Evolutionary conservation across 805 yeast species (phyloP).

Genomic region (Saccharomycopsis olivae): DNA sequence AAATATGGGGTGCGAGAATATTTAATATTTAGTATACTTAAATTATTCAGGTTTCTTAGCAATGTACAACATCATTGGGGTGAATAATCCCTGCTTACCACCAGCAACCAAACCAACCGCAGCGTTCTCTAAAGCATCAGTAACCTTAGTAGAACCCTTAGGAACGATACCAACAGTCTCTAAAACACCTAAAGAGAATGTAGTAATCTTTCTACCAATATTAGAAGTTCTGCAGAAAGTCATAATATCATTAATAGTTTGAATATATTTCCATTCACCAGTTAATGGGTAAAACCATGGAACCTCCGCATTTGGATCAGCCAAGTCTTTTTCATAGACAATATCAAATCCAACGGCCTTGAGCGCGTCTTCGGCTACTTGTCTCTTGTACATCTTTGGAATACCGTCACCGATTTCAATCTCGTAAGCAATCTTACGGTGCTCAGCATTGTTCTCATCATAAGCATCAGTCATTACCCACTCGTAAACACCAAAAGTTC

Average conservation of each 20-base stretch:
- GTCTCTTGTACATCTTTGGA: slow-evolving; percentile 85
- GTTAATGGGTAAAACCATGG: slow-evolving; percentile 98
- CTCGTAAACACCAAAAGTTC: slow-evolving; percentile 94
- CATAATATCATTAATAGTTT: slow-evolving; percentile 62
- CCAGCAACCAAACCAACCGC: slow-evolving; percentile 92
- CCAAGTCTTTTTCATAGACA: slow-evolving; percentile 68
- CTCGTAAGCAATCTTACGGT: slow-evolving; percentile 91
- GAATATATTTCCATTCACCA: slow-evolving; percentile 87
- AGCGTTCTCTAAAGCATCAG: slow-evolving; percentile 91
- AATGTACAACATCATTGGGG: slow-evolving; percentile 95
- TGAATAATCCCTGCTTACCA: slow-evolving; percentile 80
- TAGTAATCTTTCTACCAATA: slow-evolving; percentile 80
- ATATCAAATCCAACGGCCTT: slow-evolving; percentile 80
- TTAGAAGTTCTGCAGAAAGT: slow-evolving; percentile 84
- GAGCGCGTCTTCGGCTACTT: slow-evolving; percentile 83
- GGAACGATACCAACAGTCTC: slow-evolving; percentile 87
- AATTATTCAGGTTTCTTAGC: slow-evolving; percentile 74
- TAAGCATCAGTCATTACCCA: slow-evolving; percentile 97
- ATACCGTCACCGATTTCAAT: slow-evolving; percentile 98
- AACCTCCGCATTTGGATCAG: slow-evolving; percentile 67
- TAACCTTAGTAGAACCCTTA: slow-evolving; percentile 82
- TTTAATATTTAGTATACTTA: no score
- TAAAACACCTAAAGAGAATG: slow-evolving; percentile 66
- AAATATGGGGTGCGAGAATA: no score
- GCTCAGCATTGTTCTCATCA: slow-evolving; percentile 79